Evolutionary conservation across 164 flowering plant genomes (phyloP).

Genomic region (Annona cherimola): DNA sequence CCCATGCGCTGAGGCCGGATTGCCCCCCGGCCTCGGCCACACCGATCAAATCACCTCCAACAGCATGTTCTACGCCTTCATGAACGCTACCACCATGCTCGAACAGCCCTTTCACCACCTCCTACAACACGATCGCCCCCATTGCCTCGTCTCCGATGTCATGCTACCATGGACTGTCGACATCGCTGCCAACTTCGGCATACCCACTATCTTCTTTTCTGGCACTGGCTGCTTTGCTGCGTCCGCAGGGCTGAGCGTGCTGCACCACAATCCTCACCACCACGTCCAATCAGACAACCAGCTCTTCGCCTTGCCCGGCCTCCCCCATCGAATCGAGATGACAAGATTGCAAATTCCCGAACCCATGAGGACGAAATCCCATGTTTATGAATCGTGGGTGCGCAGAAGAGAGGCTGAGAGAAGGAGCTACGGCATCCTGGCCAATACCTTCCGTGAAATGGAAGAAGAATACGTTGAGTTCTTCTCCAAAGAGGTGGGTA

Average conservation of each 20-base stretch:
- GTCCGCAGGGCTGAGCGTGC: constrained; percentile 1
- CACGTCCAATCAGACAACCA: constrained; percentile 9
- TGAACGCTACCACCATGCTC: constrained; percentile 19
- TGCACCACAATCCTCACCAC: constrained; percentile 9
- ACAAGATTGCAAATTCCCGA: constrained; percentile 15
- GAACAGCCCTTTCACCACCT: constrained; percentile 24
- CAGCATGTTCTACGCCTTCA: constrained; percentile 15
- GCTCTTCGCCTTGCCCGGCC: constrained; percentile 16
- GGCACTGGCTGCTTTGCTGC: constrained; percentile 22
- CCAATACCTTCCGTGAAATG: constrained; percentile 31
- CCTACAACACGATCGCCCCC: constrained; percentile 18
- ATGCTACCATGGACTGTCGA: constrained; percentile 29
- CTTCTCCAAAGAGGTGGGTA: constrained; percentile 10
- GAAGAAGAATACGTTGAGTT: constrained; percentile 22
- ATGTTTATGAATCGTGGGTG: background rate
- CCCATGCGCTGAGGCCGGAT: constrained; percentile 1
- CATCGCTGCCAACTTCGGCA: constrained; percentile 15
- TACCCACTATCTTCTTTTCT: constrained; percentile 30
- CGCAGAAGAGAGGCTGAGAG: background rate
- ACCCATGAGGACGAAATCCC: background rate
- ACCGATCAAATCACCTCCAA: constrained; percentile 3
- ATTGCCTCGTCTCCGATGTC: constrained; percentile 34
- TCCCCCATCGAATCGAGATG: constrained; percentile 25
- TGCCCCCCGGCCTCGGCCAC: constrained; percentile 8
- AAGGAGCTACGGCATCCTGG: constrained; percentile 22